Conservation (phyloP, 129 eudicot genomes). For the Cynara cardunculus region DNA sequence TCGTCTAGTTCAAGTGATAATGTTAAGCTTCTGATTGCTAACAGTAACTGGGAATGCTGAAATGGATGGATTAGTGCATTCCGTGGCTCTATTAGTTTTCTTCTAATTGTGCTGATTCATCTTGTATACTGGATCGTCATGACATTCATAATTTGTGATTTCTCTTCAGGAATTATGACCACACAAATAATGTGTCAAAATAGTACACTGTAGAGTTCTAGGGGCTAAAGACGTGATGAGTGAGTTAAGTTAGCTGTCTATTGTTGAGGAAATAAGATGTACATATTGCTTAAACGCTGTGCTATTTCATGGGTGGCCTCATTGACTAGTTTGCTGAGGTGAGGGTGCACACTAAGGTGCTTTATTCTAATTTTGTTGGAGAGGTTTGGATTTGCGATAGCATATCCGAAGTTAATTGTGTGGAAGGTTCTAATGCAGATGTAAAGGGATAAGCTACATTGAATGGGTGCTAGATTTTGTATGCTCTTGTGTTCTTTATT, state of each 20-base stretch:
- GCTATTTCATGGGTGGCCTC: not conserved
- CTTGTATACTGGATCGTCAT: not conserved
- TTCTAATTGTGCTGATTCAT: not conserved
- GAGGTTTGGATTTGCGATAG: not conserved
- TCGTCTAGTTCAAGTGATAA: not conserved
- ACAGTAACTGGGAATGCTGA: not conserved
- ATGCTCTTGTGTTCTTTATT: not conserved
- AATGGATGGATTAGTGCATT: not conserved
- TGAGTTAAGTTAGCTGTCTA: not conserved
- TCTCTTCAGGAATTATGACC: not conserved
- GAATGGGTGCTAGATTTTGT: not conserved
- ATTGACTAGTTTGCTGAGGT: not conserved
- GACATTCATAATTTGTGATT: not conserved
- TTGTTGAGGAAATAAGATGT: not conserved
- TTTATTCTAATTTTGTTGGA: not conserved
- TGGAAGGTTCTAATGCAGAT: not conserved
- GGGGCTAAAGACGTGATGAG: not conserved
- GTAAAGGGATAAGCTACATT: not conserved
- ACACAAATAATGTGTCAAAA: not conserved
- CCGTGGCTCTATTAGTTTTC: not conserved
- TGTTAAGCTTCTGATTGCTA: not conserved
- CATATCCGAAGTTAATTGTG: not conserved
- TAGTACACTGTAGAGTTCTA: not conserved
- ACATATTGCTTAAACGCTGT: not conserved
- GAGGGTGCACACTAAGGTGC: not conserved